These are phyloP conservation scores for Flagelloscypha sp. DNA, from an alignment of 768 basidiomycete species.

Conservation along the genomic window DNA sequence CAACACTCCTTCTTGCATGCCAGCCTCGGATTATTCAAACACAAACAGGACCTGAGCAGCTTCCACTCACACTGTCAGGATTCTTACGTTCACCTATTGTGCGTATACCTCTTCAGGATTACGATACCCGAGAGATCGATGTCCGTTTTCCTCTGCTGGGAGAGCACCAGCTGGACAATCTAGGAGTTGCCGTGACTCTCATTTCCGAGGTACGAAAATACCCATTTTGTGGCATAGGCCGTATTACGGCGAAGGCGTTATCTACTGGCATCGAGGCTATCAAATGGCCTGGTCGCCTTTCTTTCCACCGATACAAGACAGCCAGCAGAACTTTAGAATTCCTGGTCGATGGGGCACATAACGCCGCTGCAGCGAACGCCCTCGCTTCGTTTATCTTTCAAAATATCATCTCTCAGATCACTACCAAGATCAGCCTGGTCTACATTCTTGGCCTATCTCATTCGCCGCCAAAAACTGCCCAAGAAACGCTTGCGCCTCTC, in stretches of 20 bases:
- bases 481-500: constrained; percentile 62
- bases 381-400: constrained; percentile 57
- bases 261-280: constrained; percentile 48
- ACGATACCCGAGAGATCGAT: no score
- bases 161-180: constrained; percentile 77
- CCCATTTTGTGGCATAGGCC: constrained; percentile 20
- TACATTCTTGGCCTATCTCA: constrained; percentile 79
- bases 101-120: constrained; percentile 40
- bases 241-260: constrained; percentile 45
- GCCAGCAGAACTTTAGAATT: constrained; percentile 26
- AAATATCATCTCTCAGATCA: constrained; percentile 23
- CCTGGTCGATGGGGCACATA: constrained; percentile 93
- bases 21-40: constrained; percentile 15
- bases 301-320: constrained; percentile 43
- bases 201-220: constrained; percentile 49
- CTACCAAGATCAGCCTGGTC: constrained; percentile 35
- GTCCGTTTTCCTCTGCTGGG: constrained; percentile 78
- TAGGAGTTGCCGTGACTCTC: constrained; percentile 58
- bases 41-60: constrained; percentile 19
- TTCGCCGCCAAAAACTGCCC: constrained; percentile 78
- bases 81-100: constrained; percentile 22
- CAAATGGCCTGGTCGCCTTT: constrained; percentile 79
- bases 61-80: constrained; percentile 21
- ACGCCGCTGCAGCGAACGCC: constrained; percentile 63
- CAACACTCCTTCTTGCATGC: no score